These are phyloP conservation scores for Candida orba DNA, from an alignment of 805 yeast genomes.

Conservation along the genomic window DNA sequence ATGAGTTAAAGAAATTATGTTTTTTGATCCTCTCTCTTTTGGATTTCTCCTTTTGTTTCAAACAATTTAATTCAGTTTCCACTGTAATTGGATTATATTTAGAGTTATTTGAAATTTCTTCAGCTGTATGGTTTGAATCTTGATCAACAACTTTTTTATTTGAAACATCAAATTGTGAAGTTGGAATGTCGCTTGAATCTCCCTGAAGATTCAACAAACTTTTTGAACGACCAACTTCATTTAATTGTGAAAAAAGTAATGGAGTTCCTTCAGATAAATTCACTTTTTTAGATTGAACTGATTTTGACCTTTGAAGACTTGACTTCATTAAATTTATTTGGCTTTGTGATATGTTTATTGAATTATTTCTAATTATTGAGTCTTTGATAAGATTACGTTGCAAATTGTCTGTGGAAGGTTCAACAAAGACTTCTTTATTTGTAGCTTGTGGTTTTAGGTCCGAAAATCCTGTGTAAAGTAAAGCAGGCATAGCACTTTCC, in stretches of 20 bases:
- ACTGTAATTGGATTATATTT: slow-evolving; percentile 4
- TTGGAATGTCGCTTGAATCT: too few species aligned
- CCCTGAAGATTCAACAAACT: not conserved
- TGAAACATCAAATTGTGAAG: not conserved
- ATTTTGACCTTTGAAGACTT: slow-evolving; percentile 10
- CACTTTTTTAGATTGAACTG: slow-evolving; percentile 6
- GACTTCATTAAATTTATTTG: slow-evolving; percentile 9
- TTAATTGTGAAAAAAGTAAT: slow-evolving; percentile 8
- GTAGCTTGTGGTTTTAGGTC: too few species aligned
- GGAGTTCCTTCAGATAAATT: slow-evolving; percentile 3
- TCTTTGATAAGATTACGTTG: not conserved
- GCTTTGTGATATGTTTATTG: slow-evolving; percentile 1
- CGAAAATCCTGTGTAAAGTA: not conserved
- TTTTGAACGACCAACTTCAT: slow-evolving; percentile 1
- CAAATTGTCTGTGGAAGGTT: too few species aligned
- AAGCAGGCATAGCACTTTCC: slow-evolving; percentile 4
- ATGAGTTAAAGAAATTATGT: not conserved
- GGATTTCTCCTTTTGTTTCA: not conserved
- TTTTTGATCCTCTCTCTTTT: not conserved
- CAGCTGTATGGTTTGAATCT: not conserved
- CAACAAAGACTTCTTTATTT: too few species aligned
- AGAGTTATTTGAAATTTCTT: not conserved
- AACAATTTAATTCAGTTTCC: slow-evolving; percentile 12
- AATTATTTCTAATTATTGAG: slow-evolving; percentile 2
- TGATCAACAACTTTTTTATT: not conserved